Evolutionary conservation across 2,329 filamentous ascomycete genomes (phyloP).

Genomic region (Penicillium sp.): DNA sequence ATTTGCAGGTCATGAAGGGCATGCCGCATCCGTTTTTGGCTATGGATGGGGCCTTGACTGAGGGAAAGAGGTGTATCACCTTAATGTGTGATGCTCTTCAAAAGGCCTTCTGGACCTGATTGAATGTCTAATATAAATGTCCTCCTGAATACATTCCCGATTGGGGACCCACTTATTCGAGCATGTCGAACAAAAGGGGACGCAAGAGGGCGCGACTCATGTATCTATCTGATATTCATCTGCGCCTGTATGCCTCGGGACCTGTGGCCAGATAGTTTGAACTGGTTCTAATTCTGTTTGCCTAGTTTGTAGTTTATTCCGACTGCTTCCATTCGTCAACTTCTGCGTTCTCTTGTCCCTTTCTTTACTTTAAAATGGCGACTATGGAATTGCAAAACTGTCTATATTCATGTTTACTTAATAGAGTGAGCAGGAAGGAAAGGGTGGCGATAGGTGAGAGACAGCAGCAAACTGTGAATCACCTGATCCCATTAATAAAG

Average conservation of each 20-base stretch:
- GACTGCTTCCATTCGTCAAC: background rate
- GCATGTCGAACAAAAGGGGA: background rate
- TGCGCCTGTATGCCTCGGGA: background rate
- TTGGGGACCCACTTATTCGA: background rate
- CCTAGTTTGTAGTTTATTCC: background rate
- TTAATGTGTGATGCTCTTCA: conserved; percentile 34
- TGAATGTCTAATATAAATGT: background rate
- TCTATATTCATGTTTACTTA: background rate
- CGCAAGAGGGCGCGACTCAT: too few relatives aligned
- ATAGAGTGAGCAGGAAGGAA: background rate
- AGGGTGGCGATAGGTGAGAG: background rate
- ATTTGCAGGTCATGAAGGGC: conserved; percentile 46
- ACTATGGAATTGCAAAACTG: too few relatives aligned
- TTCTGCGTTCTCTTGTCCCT: too few relatives aligned
- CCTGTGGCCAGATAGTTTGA: background rate
- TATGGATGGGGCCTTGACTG: conserved; percentile 49
- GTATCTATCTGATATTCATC: too few relatives aligned
- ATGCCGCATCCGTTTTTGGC: conserved; percentile 53
- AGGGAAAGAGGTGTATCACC: conserved; percentile 45
- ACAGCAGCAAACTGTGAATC: background rate
- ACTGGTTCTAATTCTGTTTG: background rate
- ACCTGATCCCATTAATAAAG: background rate
- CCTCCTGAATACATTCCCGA: background rate
- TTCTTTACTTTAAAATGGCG: too few relatives aligned
- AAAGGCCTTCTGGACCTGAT: conserved; percentile 31